Evolutionary conservation across 805 yeast species (phyloP), one percentile per base, ranked within the genome.

Genomic region (Candida arabinofermentans): DNA sequence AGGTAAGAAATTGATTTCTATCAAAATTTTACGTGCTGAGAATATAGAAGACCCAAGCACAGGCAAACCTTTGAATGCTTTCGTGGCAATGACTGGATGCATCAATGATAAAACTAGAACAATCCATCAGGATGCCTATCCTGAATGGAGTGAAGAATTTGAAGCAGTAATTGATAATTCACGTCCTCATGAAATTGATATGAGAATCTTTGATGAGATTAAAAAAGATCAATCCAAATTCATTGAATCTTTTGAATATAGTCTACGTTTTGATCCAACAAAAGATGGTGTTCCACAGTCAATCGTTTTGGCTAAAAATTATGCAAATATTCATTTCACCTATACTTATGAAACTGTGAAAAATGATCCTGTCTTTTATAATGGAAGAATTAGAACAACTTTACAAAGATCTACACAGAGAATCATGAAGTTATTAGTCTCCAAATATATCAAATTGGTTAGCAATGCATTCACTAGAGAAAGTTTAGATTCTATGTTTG

Each of bases 141-240:
- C 54, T 14, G 44, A 44, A 38, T 50, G 54, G 56, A 38, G 45
- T 29, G 54, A 52, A 40, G 50, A 50, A 27, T 52, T 50, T 37
- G 53, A 52, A 34, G 36, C 47, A n/a, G 45, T 43, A 10, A 19
- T 44, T 8, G 37, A 37, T 13, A 40, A 46, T n/a, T 29, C 39
- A 8, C 24, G 33, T 13, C 16, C 40, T 6, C 46, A 46, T 24
- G 21, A 22, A 14, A 24, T 51, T 12, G 46, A 48, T 21, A 22
- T 51, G 5, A 31, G 49, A 34, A 17, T 51, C 4, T 49, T 46
- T 37, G 27, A 41, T 16, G 48, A 49, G 16, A 19, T 37, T 5
- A 31, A 32, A 8, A 5, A 42, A 8, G 40, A 39, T 22, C 43
- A 43, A 19, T 29, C 49, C 1, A 45, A 36, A 22, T 30, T 49